Evolutionary conservation across 2,329 filamentous ascomycete genomes (phyloP).

Genomic region (Botrytis cinerea): DNA sequence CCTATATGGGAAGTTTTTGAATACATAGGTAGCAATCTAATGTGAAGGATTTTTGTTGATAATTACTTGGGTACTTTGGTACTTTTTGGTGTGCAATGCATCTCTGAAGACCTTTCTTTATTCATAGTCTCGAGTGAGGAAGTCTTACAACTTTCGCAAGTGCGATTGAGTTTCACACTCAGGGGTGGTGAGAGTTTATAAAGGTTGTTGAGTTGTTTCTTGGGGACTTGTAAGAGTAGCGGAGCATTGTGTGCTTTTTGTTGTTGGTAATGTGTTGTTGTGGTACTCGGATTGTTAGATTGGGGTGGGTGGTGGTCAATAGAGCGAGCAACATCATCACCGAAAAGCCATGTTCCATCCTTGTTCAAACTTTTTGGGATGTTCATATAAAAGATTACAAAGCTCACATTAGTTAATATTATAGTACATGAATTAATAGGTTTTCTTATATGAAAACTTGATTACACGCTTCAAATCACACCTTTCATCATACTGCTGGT

Average conservation of each 20-base stretch:
- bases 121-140: neutral
- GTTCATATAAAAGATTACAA: neutral
- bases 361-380: neutral
- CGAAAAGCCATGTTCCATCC: neutral
- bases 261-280: neutral
- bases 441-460: neutral
- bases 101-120: neutral
- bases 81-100: neutral
- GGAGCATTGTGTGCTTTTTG: neutral
- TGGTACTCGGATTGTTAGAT: neutral
- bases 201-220: neutral
- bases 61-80: neutral
- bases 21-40: slow-evolving; percentile 1
- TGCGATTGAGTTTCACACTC: neutral
- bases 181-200: neutral
- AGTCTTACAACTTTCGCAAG: neutral
- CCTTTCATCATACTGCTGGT: slow-evolving; percentile 49
- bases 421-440: neutral
- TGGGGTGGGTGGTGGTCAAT: neutral
- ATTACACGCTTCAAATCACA: neutral
- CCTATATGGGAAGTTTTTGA: neutral
- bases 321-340: neutral
- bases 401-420: neutral
- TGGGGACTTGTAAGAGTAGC: neutral
- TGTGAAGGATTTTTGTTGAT: neutral